Conservation (phyloP, 1,139 yeast species). For the Lodderomyces jiufengensis region DNA sequence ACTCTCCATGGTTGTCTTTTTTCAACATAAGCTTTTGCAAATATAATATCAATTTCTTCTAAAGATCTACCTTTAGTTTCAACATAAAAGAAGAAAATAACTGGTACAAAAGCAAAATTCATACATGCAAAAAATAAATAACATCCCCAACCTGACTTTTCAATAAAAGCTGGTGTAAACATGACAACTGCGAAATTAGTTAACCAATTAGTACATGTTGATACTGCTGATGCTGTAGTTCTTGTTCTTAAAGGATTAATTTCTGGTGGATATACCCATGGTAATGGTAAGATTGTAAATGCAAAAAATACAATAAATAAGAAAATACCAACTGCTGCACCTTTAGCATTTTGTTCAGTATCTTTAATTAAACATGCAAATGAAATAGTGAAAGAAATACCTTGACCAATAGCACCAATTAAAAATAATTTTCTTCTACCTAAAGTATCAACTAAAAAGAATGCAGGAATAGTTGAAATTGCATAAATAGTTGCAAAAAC, state of each 20-base stretch:
- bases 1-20: slow-evolving; percentile 48
- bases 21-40: slow-evolving; percentile 45
- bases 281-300: slow-evolving; percentile 54
- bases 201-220: slow-evolving; percentile 48
- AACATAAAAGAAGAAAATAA: slow-evolving; percentile 46
- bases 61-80: slow-evolving; percentile 48
- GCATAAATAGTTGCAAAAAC: slow-evolving; percentile 62
- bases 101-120: slow-evolving; percentile 37
- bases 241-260: slow-evolving; percentile 60
- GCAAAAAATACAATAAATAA: slow-evolving; percentile 54
- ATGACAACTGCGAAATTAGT: slow-evolving; percentile 46
- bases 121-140: slow-evolving; percentile 42
- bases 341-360: slow-evolving; percentile 34
- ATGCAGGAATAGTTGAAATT: slow-evolving; percentile 58
- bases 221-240: slow-evolving; percentile 52
- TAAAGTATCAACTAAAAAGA: slow-evolving; percentile 58
- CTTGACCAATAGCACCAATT: slow-evolving; percentile 49
- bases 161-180: slow-evolving; percentile 46
- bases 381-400: slow-evolving; percentile 35
- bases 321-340: slow-evolving; percentile 53
- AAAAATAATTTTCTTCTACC: slow-evolving; percentile 63
- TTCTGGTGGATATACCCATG: slow-evolving; percentile 63
- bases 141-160: slow-evolving; percentile 38
- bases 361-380: slow-evolving; percentile 40
- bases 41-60: slow-evolving; percentile 46